Conservation (phyloP, 441 rosid species). For the Biscutella auriculata region DNA sequence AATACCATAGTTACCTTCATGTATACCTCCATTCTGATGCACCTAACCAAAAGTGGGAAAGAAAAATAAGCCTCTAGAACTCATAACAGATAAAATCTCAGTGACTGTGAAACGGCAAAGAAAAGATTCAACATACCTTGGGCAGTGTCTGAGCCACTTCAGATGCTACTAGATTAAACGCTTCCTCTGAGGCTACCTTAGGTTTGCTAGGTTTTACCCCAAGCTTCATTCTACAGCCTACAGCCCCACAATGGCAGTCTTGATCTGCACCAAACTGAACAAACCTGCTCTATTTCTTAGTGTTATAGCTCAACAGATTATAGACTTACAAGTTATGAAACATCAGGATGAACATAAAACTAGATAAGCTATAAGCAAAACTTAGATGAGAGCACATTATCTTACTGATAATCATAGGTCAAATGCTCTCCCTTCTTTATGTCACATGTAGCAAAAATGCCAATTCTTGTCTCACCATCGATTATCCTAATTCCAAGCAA, state of each 20-base stretch:
- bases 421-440: conserved; percentile 82
- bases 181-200: conserved; percentile 82
- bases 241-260: conserved; percentile 92
- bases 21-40: conserved; percentile 44
- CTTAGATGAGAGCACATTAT: neutral
- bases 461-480: conserved; percentile 96
- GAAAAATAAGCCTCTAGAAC: conserved; percentile 19
- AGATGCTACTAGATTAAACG: conserved; percentile 48
- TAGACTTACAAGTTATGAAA: neutral
- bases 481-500: conserved; percentile 59
- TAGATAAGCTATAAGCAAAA: neutral
- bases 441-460: conserved; percentile 79
- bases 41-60: conserved; percentile 32
- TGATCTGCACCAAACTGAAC: conserved; percentile 99
- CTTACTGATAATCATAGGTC: conserved; percentile 95
- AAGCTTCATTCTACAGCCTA: conserved; percentile 67
- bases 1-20: conserved; percentile 39
- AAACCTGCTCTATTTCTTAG: conserved; percentile 80
- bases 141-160: conserved; percentile 61
- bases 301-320: conserved; percentile 15
- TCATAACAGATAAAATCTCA: neutral
- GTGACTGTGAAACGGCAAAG: neutral
- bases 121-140: conserved; percentile 21
- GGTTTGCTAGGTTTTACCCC: conserved; percentile 85
- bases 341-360: neutral